A percentile compares a stretch with the other conserved stretches of the same genome.
Evolutionary conservation across 805 yeast species (phyloP).

Genomic region (Wickerhamomyces bovis): DNA sequence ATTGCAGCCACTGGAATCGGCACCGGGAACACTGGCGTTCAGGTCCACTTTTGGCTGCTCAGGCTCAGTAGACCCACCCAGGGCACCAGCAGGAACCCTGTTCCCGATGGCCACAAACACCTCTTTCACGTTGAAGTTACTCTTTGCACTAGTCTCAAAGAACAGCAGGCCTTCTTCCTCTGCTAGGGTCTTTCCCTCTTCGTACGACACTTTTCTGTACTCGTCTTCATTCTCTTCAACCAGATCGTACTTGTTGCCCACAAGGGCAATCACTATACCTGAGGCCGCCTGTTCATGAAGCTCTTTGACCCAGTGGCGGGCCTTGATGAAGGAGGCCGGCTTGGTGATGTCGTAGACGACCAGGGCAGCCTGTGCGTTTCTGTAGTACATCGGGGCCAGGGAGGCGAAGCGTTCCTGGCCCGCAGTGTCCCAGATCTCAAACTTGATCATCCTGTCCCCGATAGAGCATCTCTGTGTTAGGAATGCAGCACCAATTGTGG

Average conservation of each 20-base stretch:
- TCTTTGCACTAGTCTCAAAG: constrained; percentile 93
- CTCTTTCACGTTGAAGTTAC: constrained; percentile 82
- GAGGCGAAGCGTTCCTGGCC: constrained; percentile 97
- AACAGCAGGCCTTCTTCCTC: constrained; percentile 87
- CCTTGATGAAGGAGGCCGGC: constrained; percentile 91
- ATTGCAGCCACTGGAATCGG: constrained; percentile 25
- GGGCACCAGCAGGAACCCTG: constrained; percentile 69
- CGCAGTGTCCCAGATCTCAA: constrained; percentile 94
- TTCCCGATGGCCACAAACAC: constrained; percentile 88
- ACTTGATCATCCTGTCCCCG: constrained; percentile 80
- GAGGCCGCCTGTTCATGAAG: constrained; percentile 93
- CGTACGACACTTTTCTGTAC: constrained; percentile 71
- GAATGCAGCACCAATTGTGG: constrained; percentile 97
- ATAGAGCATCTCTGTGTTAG: constrained; percentile 89
- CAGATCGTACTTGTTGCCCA: constrained; percentile 88
- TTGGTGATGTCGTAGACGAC: constrained; percentile 95
- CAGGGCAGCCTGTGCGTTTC: constrained; percentile 95
- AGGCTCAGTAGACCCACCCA: constrained; percentile 20
- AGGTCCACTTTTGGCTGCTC: constrained; percentile 26
- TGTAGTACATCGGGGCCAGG: constrained; percentile 93
- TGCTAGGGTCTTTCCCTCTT: constrained; percentile 84
- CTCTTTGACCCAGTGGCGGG: constrained; percentile 97
- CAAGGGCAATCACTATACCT: constrained; percentile 86
- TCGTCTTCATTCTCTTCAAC: constrained; percentile 51
- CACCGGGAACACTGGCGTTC: constrained; percentile 26